Evolutionary conservation across 495 filamentous ascomycete genomes (phyloP).

Genomic region (Talaromyces thailandensis): DNA sequence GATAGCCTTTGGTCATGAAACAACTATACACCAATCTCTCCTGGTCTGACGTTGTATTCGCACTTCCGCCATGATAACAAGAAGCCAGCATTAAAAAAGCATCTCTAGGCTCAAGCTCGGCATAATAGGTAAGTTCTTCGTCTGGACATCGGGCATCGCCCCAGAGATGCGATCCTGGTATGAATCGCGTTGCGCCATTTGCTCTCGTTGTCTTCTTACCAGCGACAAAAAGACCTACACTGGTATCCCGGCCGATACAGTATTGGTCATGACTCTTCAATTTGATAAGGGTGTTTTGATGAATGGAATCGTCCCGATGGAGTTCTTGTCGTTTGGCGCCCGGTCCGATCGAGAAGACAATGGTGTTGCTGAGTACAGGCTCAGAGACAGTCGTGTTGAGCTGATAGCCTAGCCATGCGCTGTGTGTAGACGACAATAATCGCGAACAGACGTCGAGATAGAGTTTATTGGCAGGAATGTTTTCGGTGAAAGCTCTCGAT

Average conservation of each 20-base stretch:
- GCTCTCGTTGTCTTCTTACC: slow-evolving; percentile 21
- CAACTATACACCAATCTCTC: not conserved
- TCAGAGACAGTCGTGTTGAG: slow-evolving; percentile 14
- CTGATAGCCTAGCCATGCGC: slow-evolving; percentile 11
- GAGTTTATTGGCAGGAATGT: slow-evolving; percentile 8
- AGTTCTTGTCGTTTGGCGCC: slow-evolving; percentile 22
- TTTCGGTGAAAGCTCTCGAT: slow-evolving; percentile 20
- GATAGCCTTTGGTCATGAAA: not conserved
- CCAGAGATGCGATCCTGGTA: slow-evolving; percentile 35
- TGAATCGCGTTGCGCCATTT: slow-evolving; percentile 38
- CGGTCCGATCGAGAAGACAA: slow-evolving; percentile 21
- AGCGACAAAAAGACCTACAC: slow-evolving; percentile 10
- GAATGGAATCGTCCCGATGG: slow-evolving; percentile 24
- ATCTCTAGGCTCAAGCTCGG: slow-evolving; percentile 20
- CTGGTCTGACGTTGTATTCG: slow-evolving; percentile 12
- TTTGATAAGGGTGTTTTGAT: slow-evolving; percentile 11
- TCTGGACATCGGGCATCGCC: slow-evolving; percentile 13
- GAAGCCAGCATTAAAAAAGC: slow-evolving; percentile 25
- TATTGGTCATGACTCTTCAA: not conserved
- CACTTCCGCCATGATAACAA: slow-evolving; percentile 24
- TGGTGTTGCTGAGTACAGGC: slow-evolving; percentile 19
- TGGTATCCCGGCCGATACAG: not conserved
- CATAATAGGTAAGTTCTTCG: slow-evolving; percentile 17
- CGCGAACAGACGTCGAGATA: slow-evolving; percentile 4
- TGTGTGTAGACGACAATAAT: not conserved